These are phyloP conservation scores for Backusella morwellensis DNA, from an alignment of 192 early-diverging fungal genomes.

Conservation along the genomic window DNA sequence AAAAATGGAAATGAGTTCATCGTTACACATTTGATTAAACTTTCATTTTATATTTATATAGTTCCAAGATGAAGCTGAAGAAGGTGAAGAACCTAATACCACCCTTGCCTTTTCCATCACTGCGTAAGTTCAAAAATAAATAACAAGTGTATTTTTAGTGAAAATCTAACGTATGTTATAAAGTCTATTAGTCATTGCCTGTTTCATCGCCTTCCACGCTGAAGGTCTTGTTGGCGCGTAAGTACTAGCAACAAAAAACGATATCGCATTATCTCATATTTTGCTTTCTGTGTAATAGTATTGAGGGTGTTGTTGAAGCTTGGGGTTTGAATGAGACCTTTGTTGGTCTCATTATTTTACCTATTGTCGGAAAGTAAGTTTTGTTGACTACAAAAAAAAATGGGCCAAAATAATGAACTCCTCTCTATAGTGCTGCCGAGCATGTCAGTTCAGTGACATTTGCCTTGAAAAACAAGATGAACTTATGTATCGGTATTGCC, in stretches of 20 bases:
- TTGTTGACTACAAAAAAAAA: not conserved
- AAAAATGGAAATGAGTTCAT: not conserved
- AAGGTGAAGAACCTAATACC: conserved; percentile 60
- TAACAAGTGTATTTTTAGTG: not conserved
- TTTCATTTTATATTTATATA: not conserved
- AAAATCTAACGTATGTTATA: not conserved
- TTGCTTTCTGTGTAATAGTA: conserved; percentile 27
- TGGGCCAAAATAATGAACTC: not conserved
- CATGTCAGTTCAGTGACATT: conserved; percentile 83
- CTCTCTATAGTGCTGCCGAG: conserved; percentile 44
- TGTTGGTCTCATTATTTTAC: conserved; percentile 90
- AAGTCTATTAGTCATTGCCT: conserved; percentile 57
- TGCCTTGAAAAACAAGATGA: conserved; percentile 92
- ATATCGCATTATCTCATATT: not conserved
- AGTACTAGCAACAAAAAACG: conserved; percentile 23
- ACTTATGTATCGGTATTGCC: conserved; percentile 58
- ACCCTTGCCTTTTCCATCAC: conserved; percentile 54
- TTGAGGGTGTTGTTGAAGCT: conserved; percentile 63
- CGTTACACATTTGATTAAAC: not conserved
- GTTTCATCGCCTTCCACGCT: conserved; percentile 72
- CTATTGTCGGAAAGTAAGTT: conserved; percentile 84
- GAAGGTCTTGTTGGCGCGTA: conserved; percentile 76
- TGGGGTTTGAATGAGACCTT: conserved; percentile 79
- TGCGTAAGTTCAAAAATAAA: conserved; percentile 25
- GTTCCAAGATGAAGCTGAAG: conserved; percentile 42